A percentile compares a stretch with the other conserved stretches of the same genome.
phyloP scores from a whole-genome alignment of 2,329 filamentous ascomycete species.

The Xylariomycetidae sp. region DNA sequence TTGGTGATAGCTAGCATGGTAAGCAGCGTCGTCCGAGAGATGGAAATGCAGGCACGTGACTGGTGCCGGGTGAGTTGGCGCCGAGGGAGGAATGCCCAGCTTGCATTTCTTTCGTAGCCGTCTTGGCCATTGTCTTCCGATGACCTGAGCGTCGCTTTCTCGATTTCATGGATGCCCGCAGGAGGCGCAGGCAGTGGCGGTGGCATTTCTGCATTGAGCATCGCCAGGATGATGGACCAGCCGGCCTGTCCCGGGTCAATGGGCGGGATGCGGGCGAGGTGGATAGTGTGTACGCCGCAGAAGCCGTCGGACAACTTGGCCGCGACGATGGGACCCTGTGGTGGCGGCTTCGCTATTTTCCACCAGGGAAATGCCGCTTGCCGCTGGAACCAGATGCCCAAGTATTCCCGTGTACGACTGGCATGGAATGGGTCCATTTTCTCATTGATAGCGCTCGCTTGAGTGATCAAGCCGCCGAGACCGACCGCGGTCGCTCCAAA shows the following conservation, averaged over 20 bases:
- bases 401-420: conserved; percentile 18
- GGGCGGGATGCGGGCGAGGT: conserved; percentile 21
- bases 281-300: conserved; percentile 18
- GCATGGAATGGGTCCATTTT: conserved; percentile 31
- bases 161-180: conserved; percentile 3
- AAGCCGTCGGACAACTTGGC: conserved; percentile 20
- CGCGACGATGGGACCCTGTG: conserved; percentile 19
- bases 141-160: conserved; percentile 6
- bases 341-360: conserved; percentile 19
- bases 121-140: background rate
- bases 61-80: conserved; percentile 14
- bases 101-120: background rate
- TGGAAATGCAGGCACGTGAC: conserved; percentile 17
- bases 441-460: conserved; percentile 39
- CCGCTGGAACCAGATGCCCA: conserved; percentile 22
- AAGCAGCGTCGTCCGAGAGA: conserved; percentile 20
- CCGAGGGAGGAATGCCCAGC: conserved; percentile 5
- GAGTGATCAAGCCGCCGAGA: conserved; percentile 29
- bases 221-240: conserved; percentile 20
- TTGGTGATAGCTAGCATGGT: conserved; percentile 23
- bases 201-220: conserved; percentile 17
- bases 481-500: conserved; percentile 16
- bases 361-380: conserved; percentile 18
- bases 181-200: background rate
- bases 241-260: conserved; percentile 16